A percentile compares a stretch with the other conserved stretches of the same genome.
Conservation (phyloP, 345 rosid genomes). For the Corymbia maculata region DNA sequence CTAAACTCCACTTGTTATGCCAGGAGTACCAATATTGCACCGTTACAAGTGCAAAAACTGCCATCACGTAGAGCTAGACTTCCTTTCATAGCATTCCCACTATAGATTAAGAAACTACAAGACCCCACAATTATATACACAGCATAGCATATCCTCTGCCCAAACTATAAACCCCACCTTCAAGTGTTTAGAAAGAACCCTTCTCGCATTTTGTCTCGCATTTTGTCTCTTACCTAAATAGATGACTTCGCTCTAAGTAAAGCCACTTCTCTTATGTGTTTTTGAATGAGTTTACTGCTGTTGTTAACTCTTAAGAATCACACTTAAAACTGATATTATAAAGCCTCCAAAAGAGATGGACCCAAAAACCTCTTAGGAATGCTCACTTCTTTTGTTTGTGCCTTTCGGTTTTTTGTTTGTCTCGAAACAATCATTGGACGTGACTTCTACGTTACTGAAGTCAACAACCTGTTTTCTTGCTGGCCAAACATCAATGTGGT, state of each 20-base stretch:
- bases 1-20: not conserved
- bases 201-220: not conserved
- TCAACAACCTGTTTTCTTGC: not conserved
- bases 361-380: not conserved
- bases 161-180: accelerated
- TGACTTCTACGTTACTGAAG: not conserved
- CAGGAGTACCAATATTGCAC: not conserved
- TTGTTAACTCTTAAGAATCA: not conserved
- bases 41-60: not conserved
- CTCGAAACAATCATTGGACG: not conserved
- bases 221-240: not conserved
- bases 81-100: not conserved
- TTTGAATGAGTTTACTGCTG: not conserved
- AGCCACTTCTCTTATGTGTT: not conserved
- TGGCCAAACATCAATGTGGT: not conserved
- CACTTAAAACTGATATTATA: not conserved
- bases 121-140: not conserved
- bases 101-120: not conserved
- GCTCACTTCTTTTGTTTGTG: not conserved
- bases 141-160: not conserved
- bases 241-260: not conserved
- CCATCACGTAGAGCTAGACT: not conserved
- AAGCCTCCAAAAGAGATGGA: not conserved
- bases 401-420: not conserved
- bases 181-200: not conserved